phyloP scores from a whole-genome alignment of 2,329 filamentous ascomycete genomes.

The Torrubiellomyces zombiae region DNA sequence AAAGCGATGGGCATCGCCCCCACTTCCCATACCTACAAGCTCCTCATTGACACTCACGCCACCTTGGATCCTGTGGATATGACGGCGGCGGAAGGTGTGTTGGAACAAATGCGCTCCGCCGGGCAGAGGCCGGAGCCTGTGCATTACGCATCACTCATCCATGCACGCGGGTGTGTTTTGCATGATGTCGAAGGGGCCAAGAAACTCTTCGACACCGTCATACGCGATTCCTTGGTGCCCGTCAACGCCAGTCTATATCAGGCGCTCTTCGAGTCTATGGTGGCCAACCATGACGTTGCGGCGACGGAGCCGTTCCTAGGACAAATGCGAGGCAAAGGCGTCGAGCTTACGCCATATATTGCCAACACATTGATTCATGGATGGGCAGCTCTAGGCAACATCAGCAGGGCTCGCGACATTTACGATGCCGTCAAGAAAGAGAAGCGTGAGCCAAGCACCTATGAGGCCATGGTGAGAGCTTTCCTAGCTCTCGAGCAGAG shows the following conservation, averaged over 20 bases:
- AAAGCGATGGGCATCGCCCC: conserved; percentile 69
- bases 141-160: conserved; percentile 89
- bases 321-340: conserved; percentile 55
- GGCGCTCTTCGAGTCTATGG: conserved; percentile 91
- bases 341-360: conserved; percentile 92
- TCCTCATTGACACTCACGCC: conserved; percentile 87
- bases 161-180: conserved; percentile 85
- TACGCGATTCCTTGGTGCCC: conserved; percentile 48
- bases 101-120: conserved; percentile 58
- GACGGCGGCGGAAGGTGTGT: conserved; percentile 66
- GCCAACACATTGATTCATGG: conserved; percentile 96
- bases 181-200: conserved; percentile 80
- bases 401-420: conserved; percentile 59
- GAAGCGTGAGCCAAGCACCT: conserved; percentile 89
- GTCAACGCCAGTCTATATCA: conserved; percentile 83
- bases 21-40: conserved; percentile 93
- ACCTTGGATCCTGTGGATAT: conserved; percentile 86
- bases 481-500: conserved; percentile 75
- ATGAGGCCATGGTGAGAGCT: conserved; percentile 94
- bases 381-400: conserved; percentile 74
- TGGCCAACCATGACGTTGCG: conserved; percentile 75
- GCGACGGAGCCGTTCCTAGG: conserved; percentile 58
- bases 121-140: conserved; percentile 75
- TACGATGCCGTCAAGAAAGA: conserved; percentile 63
- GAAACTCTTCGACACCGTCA: conserved; percentile 65